Base-by-base conservation (phyloP, 768 basidiomycete genomes). In the Lactarius sanguifluus region DNA sequence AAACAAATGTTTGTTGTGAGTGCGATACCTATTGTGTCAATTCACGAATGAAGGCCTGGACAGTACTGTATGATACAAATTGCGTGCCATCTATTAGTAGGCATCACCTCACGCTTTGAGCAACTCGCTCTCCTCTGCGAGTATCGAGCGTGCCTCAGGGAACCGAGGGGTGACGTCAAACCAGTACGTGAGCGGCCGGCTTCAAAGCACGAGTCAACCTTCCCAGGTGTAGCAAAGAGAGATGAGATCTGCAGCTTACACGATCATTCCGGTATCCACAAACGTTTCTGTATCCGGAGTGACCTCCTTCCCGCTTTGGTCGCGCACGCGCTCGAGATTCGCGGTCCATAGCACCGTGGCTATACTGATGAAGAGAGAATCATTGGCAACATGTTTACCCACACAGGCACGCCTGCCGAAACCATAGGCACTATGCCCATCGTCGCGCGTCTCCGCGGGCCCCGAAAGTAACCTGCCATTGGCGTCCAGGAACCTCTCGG, bases 331-430 rank as follows among this genome's bases (percentile, higher is more conserved):
- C 56, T 58, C 59, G 52, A 68, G 64, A 43, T 72, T 57, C 40
- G 66, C 62, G 25, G 71, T 57, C 64, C 68, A 67, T 2, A 73
- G 67, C 5, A 71, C 15, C 20, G 61, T 61, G 25, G 72, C 69
- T 23, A 73, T 60, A 30, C 58, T 54, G 56, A 73, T 64, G 56
- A 66, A 73, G 16, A 71, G 45, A 1, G 68, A 10, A 8, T 70
- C 59, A 32, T 67, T 59, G n/a, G 71, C 72, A 16, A 73, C 23
- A 12, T 65, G 57, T 28, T 56, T 50, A 20, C 72, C 72, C 5
- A 66, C 50, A 54, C 71, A 73, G 13, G 65, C 62, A 9, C 72
- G 61, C 38, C 55, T 25, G 16, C 68, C 68, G 23, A 64, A 69
- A 16, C 64, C 68, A 13, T 23, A 69, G 2, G 65, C n/a, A 13